Base-by-base conservation (phyloP, 768 basidiomycete species). In the Auricularia auricula-judae region DNA sequence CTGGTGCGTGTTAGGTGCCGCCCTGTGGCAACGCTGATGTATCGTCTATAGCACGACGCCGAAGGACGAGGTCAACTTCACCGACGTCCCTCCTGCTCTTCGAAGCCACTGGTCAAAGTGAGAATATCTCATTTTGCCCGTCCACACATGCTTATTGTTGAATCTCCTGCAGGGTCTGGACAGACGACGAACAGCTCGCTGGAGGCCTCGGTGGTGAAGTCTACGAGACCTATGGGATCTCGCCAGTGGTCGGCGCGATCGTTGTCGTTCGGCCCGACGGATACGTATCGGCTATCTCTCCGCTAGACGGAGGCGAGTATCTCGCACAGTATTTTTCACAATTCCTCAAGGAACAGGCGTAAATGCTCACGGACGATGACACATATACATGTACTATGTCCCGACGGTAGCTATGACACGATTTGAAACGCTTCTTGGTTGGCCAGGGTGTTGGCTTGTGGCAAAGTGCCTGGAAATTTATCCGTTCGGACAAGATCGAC, bases 221-320 rank as follows among this genome's bases (percentile, higher is more conserved):
- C 3, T 88, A 88, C 70, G 67, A 72, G 0, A 77, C 79, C 33
- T 87, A 83, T 67, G 86, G 86, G 0, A 78, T 86, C 56, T 72
- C 75, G 36, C 64, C 74, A 4, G 18, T 4, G 14, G 66, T 67
- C 61, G 85, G 85, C 18, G 82, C 79, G 10, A 68, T 85, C 11
- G 79, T 85, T 7, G 75, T 85, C 61, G 79, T 87, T 4, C 78
- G 86, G 33, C 86, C 86, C 7, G 86, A 86, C 68, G 87, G 87
- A 16, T 87, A 87, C 64, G 79, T 89, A 36, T 85, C 83, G 3
- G 77, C 76, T 68, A 75, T 88, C 36, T 78, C 78, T 1, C 80
- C 86, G 0, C 72, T 88, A 51, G 76, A 78, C 58, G 66, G 64
- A 3, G 39, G 64, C 77, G 74, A 80, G 74, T 79, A 70, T 65